A percentile compares a stretch with the other conserved stretches of the same genome.
Evolutionary conservation across 371 early-diverging fungal genomes (phyloP).

Genomic region (Actinomortierella ambigua): DNA sequence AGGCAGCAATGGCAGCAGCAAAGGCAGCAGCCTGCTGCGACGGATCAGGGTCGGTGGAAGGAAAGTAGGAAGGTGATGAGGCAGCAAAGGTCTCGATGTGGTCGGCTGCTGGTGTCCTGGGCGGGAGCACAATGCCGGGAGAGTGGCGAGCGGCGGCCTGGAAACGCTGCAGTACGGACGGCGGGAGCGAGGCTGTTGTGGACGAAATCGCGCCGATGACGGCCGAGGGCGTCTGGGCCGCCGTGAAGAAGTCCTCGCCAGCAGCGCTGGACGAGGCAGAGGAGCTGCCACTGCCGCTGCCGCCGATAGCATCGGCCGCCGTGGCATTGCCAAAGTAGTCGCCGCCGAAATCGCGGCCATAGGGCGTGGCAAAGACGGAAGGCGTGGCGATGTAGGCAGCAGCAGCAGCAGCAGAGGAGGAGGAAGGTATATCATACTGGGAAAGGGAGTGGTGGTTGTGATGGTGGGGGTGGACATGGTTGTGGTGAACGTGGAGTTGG

Average conservation of each 20-base stretch:
- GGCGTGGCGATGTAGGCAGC: neutral
- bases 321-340: conserved; percentile 8
- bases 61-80: conserved; percentile 38
- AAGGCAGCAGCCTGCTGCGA: too few species aligned
- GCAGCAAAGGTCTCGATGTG: conserved; percentile 21
- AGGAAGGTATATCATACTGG: neutral
- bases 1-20: neutral
- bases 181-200: conserved; percentile 5
- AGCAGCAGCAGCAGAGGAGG: conserved; percentile 5
- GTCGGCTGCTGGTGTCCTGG: conserved; percentile 25
- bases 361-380: conserved; percentile 3
- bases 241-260: too few species aligned
- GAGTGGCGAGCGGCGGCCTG: conserved; percentile 13
- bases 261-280: too few species aligned
- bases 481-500: conserved; percentile 25
- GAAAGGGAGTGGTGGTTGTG: conserved; percentile 13
- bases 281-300: conserved; percentile 16
- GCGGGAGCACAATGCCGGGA: conserved; percentile 16
- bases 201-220: too few species aligned
- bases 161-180: conserved; percentile 6
- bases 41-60: conserved; percentile 11
- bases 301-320: neutral
- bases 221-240: too few species aligned
- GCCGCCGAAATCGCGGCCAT: neutral
- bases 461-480: conserved; percentile 8